Base-by-base conservation (phyloP, 495 filamentous ascomycete genomes). In the Neurospora sp. region DNA sequence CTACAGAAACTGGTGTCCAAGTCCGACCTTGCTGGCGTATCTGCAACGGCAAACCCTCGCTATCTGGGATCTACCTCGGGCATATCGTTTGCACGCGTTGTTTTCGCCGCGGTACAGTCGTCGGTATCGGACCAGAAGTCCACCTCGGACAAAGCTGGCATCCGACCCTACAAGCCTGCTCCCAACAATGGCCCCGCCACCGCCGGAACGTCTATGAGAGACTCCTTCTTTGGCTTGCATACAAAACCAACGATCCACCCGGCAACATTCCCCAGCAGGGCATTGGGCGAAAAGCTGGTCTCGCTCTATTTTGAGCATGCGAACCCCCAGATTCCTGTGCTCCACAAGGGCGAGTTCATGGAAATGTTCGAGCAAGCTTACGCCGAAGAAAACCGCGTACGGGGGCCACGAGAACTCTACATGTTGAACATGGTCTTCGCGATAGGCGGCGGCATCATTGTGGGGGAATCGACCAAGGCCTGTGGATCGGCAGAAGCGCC, bases 371-470 rank as follows among this genome's bases (percentile, higher is more conserved):
- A 96, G 41, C 86, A 87, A 59, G 93, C 93, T 0, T 98, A 96
- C 80, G 83, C 86, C 3, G 83, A 88, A 9, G 88, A 91, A 41
- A 88, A 88, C 70, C 88, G 89, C 72, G 88, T 88, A 71, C 88
- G 93, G 39, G 92, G 91, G 22, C 89, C 94, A 9, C 88, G 93
- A 69, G 94, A 97, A 81, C 88, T 94, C 16, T 98, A 98, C 79
- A 89, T 94, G 81, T 86, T 98, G 68, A 97, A 97, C 80, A 98
- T 98, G 80, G 95, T 98, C n/a, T 98, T 95, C 83, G 95, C 95
- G 7, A 97, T 98, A 74, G 95, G 95, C 9, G 92, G 93, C 14
- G 95, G 94, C 1, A 97, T 97, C 75, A 96, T 97, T 74, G 88
- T 97, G 75, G 92, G 91, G 69, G 91, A 81, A 69, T 77, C 72